phyloP scores from a whole-genome alignment of 352 stramenopile species.

The Plasmopara viticola region DNA sequence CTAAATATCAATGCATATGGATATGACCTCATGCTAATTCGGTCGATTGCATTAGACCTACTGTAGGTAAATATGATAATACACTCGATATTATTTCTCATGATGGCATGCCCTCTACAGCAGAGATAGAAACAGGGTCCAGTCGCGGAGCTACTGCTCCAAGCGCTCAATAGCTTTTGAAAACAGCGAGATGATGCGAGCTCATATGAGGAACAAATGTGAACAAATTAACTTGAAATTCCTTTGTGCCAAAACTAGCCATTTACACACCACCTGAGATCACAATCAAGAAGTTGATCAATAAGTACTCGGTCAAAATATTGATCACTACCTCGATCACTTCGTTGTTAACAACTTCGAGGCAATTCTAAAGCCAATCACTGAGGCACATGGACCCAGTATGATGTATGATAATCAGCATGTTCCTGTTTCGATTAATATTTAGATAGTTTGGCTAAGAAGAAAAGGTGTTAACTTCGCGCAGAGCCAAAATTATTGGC shows the following conservation, averaged over 20 bases:
- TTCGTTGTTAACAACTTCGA: neutral
- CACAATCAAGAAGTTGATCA: neutral
- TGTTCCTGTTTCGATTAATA: constrained; percentile 7
- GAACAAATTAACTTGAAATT: neutral
- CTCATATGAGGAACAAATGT: neutral
- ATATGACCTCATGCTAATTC: neutral
- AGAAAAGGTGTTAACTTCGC: constrained; percentile 10
- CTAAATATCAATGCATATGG: too few species aligned
- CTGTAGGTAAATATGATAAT: neutral
- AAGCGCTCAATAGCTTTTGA: neutral
- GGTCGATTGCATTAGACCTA: neutral
- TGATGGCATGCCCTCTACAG: neutral
- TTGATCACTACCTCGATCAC: neutral
- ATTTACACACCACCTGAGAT: neutral
- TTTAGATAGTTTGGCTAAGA: constrained; percentile 12
- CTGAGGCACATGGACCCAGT: constrained; percentile 1
- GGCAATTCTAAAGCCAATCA: neutral
- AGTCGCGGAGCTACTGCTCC: neutral
- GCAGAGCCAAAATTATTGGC: neutral
- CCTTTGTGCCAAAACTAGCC: neutral
- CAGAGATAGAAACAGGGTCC: neutral
- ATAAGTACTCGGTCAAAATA: neutral
- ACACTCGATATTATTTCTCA: neutral
- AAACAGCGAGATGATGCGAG: too few species aligned
- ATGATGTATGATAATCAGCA: constrained; percentile 1